Conservation (phyloP, 805 yeast genomes). For the Helenozyma rhizophorensis region DNA sequence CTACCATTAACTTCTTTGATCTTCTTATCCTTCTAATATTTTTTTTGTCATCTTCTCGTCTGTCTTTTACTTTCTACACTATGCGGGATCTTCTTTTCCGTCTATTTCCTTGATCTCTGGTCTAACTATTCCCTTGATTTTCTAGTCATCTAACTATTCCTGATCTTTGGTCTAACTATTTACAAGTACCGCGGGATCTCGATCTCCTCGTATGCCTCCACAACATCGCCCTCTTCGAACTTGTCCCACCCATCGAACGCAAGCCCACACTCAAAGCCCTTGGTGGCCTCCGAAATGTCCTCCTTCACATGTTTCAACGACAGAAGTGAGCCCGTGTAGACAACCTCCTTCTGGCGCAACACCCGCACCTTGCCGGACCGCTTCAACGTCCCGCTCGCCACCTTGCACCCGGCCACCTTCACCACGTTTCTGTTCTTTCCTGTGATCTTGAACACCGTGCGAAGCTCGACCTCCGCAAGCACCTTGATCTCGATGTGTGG, state of each 20-base stretch:
- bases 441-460: conserved; percentile 68
- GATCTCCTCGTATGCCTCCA: conserved; percentile 70
- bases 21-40: not conserved
- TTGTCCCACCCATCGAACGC: conserved; percentile 63
- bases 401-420: conserved; percentile 85
- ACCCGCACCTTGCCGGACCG: conserved; percentile 58
- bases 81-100: too few relatives aligned
- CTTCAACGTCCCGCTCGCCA: conserved; percentile 61
- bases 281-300: conserved; percentile 69
- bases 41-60: not conserved
- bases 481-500: conserved; percentile 66
- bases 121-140: too few relatives aligned
- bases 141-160: too few relatives aligned
- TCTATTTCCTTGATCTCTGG: too few relatives aligned
- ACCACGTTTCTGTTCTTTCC: conserved; percentile 48
- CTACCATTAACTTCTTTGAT: not conserved
- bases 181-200: conserved; percentile 35
- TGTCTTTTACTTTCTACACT: too few relatives aligned
- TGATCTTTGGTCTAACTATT: conserved; percentile 6
- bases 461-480: conserved; percentile 62
- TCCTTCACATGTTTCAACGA: conserved; percentile 80
- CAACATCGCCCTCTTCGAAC: conserved; percentile 69
- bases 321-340: conserved; percentile 56
- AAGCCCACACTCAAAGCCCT: conserved; percentile 90
- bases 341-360: conserved; percentile 43